Percentiles rank a stretch among this genome's conserved stretches.
These are phyloP conservation scores for Xylariaceae sp. DNA, from an alignment of 2,329 filamentous ascomycete species.

Conservation along the genomic window DNA sequence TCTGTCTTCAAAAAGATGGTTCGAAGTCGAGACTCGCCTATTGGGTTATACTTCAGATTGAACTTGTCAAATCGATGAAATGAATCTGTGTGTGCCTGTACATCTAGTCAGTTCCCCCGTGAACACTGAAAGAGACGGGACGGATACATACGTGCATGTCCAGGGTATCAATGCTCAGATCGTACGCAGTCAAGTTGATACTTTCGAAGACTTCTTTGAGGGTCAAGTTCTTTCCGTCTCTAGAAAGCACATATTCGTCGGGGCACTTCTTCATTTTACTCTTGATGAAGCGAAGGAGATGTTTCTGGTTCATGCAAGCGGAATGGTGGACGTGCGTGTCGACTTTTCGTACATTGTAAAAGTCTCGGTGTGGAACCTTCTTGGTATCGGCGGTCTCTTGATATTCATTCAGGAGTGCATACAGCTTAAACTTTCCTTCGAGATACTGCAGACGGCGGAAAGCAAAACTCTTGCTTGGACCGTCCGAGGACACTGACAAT, in stretches of 20 bases:
- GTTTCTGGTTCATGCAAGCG: constrained; percentile 99
- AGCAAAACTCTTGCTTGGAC: constrained; percentile 93
- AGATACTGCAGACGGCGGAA: constrained; percentile 92
- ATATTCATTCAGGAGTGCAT: constrained; percentile 89
- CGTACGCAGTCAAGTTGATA: constrained; percentile 95
- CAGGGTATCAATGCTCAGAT: constrained; percentile 94
- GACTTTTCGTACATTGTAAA: constrained; percentile 98
- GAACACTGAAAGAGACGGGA: not conserved
- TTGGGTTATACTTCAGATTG: constrained; percentile 97
- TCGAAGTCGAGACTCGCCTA: constrained; percentile 88
- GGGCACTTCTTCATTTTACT: constrained; percentile 99
- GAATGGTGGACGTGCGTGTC: constrained; percentile 99
- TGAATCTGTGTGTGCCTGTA: constrained; percentile 84
- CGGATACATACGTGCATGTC: constrained; percentile 80
- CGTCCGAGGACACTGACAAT: constrained; percentile 85
- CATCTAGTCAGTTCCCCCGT: constrained; percentile 11
- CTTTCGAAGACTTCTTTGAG: constrained; percentile 91
- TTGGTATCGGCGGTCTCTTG: constrained; percentile 98
- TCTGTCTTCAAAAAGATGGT: constrained; percentile 99
- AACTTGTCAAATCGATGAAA: constrained; percentile 99
- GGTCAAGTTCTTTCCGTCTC: constrained; percentile 88
- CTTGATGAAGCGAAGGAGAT: constrained; percentile 96
- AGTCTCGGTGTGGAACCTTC: constrained; percentile 93
- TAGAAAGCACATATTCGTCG: constrained; percentile 85
- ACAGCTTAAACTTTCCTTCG: constrained; percentile 95